Evolutionary conservation across 768 basidiomycete species (phyloP), one percentile per base, ranked within the genome.

Genomic region (Lactarius sp.): DNA sequence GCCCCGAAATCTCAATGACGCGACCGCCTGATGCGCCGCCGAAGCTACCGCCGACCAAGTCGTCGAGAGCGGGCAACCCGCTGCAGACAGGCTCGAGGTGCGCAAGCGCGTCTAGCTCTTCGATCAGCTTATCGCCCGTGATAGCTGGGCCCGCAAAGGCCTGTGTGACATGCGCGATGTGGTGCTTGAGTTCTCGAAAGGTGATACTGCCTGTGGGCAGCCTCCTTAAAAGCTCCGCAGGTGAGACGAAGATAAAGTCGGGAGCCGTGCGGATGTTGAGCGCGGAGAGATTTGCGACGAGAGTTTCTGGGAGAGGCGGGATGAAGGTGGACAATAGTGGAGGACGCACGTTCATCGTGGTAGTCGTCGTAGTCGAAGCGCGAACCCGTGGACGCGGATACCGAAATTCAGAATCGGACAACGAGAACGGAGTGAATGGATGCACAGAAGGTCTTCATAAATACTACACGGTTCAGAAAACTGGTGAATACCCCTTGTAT

Each of bases 1-100:
- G 81, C 10, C 90, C 90, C 34, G 88, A 85, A 42, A 92, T 77
- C 69, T 92, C 88, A 55, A 88, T 75, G 14, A 92, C 77, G 27
- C 78, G 78, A 52, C 78, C 75, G 20, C 52, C 49, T 18, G 60
- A 39, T n/a, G 56, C 55, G 7, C 76, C 75, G n/a, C 77, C 77
- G 56, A 87, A 77, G 0, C 52, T 41, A 3, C 81, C 81, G 31
- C 71, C 72, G 20, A 88, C 74, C 12, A 88, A 70, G 13, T 70
- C 70, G 69, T 90, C 87, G 31, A 89, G 73, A 51, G 77, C 76
- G 4, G 70, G 71, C 3, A 85, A 70, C 13, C 85, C 84, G 51
- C 61, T 60, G n/a, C 41, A 4, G 37, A 66, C 65, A 16, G 70
- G 75, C 6, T 69, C 68, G 37, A 78, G 68, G 20, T 67, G 65